Conservation (phyloP, 2,329 filamentous ascomycete species). For the Hypoxylon sp. region DNA sequence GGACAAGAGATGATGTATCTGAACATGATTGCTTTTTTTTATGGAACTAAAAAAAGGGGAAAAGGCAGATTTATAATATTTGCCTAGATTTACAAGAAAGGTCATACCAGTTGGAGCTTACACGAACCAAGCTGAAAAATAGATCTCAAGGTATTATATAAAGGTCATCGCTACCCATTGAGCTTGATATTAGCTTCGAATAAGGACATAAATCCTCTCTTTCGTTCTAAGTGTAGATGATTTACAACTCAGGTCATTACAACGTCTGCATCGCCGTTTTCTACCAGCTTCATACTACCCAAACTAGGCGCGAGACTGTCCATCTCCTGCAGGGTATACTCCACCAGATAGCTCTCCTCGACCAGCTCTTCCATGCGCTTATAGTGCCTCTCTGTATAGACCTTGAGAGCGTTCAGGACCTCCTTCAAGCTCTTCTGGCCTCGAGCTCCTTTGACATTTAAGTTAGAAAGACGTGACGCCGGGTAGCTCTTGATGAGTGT, state of each 20-base stretch:
- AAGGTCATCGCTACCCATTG: neutral
- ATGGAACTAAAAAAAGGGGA: neutral
- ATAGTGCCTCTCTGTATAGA: slow-evolving; percentile 95
- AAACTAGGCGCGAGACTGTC: slow-evolving; percentile 74
- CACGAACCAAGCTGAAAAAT: neutral
- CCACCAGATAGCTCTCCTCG: slow-evolving; percentile 94
- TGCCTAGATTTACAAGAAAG: neutral
- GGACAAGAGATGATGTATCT: neutral
- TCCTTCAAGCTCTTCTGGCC: slow-evolving; percentile 81
- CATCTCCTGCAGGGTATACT: slow-evolving; percentile 96
- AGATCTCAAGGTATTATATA: neutral
- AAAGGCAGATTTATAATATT: neutral
- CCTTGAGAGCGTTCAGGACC: slow-evolving; percentile 86
- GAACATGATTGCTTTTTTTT: neutral
- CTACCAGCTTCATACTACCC: slow-evolving; percentile 56
- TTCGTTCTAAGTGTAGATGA: neutral
- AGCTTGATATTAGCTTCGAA: neutral
- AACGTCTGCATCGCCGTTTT: slow-evolving; percentile 59
- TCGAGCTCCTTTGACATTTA: slow-evolving; percentile 72
- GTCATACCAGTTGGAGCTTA: neutral
- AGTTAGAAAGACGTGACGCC: slow-evolving; percentile 79
- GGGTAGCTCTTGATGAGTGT: slow-evolving; percentile 86
- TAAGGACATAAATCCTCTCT: neutral
- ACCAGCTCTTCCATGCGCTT: slow-evolving; percentile 88
- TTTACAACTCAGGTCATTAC: slow-evolving; percentile 55